Evolutionary conservation across 2,329 filamentous ascomycete species (phyloP).

Genomic region (Ampelomyces quisqualis): DNA sequence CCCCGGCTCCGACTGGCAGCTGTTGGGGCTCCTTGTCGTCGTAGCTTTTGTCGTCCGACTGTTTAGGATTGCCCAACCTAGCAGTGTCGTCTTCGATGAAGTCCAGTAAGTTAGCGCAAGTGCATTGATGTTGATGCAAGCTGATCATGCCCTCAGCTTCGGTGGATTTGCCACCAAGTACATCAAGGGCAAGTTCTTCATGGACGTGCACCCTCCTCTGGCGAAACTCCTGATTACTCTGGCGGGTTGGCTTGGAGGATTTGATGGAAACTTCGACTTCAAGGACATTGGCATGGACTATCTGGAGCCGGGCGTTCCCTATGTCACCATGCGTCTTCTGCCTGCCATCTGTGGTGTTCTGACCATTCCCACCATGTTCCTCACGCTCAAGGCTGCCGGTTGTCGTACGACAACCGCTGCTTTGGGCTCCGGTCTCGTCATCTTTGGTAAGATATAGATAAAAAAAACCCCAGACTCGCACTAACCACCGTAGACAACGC

Average conservation of each 20-base stretch:
- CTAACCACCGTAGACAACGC: constrained; percentile 72
- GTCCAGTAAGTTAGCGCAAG: constrained; percentile 75
- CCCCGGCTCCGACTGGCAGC: constrained; percentile 77
- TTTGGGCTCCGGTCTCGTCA: constrained; percentile 80
- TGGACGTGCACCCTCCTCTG: constrained; percentile 98
- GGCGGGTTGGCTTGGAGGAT: constrained; percentile 91
- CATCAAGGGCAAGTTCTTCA: constrained; percentile 99
- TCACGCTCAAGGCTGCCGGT: constrained; percentile 87
- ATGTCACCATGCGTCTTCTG: constrained; percentile 94
- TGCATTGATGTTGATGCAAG: neutral
- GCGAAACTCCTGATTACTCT: constrained; percentile 96
- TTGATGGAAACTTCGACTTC: constrained; percentile 95
- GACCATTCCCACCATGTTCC: constrained; percentile 87
- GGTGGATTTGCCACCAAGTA: constrained; percentile 98
- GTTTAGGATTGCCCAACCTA: constrained; percentile 94
- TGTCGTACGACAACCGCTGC: constrained; percentile 83
- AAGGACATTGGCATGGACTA: constrained; percentile 99
- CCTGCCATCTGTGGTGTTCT: constrained; percentile 87
- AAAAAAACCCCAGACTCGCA: neutral
- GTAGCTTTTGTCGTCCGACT: constrained; percentile 78
- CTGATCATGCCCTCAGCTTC: constrained; percentile 65
- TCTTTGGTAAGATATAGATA: constrained; percentile 67
- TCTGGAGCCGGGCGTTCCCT: constrained; percentile 88
- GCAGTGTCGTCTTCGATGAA: constrained; percentile 97
- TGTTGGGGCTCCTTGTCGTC: constrained; percentile 70